These are phyloP conservation scores for Stramenopiles sp. DNA, from an alignment of 352 stramenopile species.

Conservation along the genomic window DNA sequence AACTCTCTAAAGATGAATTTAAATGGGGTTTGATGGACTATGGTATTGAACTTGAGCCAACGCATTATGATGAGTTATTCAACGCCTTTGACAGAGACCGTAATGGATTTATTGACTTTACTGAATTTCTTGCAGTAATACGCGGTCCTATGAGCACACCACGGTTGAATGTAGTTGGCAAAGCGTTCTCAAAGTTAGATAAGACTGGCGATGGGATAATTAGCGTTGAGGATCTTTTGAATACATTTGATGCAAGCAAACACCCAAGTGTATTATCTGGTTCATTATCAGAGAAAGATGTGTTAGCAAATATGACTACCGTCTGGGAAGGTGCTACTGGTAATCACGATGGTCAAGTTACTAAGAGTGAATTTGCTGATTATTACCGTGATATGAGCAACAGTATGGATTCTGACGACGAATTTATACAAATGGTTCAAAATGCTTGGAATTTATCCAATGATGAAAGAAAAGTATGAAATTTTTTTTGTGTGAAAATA, in stretches of 20 bases:
- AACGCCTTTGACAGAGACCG: conserved; percentile 21
- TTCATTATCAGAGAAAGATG: conserved; percentile 18
- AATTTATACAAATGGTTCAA: conserved; percentile 36
- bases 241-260: conserved; percentile 25
- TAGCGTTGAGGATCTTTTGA: conserved; percentile 26
- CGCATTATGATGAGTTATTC: conserved; percentile 22
- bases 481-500: too few species aligned
- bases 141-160: conserved; percentile 24
- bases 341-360: conserved; percentile 20
- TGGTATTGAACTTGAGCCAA: conserved; percentile 17
- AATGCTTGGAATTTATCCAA: conserved; percentile 35
- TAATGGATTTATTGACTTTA: conserved; percentile 12
- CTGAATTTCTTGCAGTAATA: conserved; percentile 19
- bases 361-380: conserved; percentile 35
- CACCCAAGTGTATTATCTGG: conserved; percentile 32
- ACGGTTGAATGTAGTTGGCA: conserved; percentile 26
- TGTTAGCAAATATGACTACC: conserved; percentile 31
- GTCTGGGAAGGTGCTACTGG: conserved; percentile 23
- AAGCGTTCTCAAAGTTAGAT: conserved; percentile 39
- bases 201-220: conserved; percentile 25
- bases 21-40: conserved; percentile 14
- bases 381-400: conserved; percentile 51
- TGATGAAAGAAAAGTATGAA: conserved; percentile 35
- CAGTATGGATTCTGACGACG: conserved; percentile 26
- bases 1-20: conserved; percentile 30